phyloP scores from a whole-genome alignment of 352 stramenopile species.

The Phytophthora constricta region DNA sequence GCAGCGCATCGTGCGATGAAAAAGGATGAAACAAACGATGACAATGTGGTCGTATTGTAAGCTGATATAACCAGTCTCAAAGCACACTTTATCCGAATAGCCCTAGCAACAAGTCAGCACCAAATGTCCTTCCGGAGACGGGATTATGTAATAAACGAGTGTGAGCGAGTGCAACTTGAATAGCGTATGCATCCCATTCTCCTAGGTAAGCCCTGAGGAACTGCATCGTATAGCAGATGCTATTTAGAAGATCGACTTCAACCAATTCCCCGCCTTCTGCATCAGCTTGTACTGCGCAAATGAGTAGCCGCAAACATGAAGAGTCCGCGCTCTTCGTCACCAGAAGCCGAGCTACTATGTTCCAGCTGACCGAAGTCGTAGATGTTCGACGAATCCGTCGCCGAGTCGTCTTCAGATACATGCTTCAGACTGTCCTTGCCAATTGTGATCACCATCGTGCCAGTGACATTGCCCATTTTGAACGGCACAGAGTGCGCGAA shows the following conservation, averaged over 20 bases:
- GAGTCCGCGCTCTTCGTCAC: neutral
- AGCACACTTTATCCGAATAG: too few relatives aligned
- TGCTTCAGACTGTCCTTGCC: conserved; percentile 1
- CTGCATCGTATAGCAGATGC: neutral
- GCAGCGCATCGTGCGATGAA: too few relatives aligned
- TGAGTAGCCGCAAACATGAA: neutral
- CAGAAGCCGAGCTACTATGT: neutral
- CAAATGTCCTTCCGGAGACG: too few relatives aligned
- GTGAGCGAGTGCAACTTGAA: too few relatives aligned
- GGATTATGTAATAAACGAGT: too few relatives aligned
- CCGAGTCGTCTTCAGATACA: neutral
- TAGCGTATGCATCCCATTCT: too few relatives aligned
- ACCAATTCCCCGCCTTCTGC: neutral
- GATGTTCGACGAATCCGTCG: neutral
- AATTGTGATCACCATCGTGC: conserved; percentile 2
- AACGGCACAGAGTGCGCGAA: conserved; percentile 1
- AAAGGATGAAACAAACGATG: too few relatives aligned
- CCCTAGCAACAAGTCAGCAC: too few relatives aligned
- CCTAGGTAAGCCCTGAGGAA: too few relatives aligned
- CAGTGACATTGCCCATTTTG: neutral
- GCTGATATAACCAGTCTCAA: too few relatives aligned
- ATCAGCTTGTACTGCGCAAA: neutral
- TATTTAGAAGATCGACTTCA: neutral
- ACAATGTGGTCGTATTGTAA: too few relatives aligned
- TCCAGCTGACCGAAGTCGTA: neutral